Evolutionary conservation across 768 basidiomycete species (phyloP), one percentile per base, ranked within the genome.

Genomic region (Boletus rex-veris): DNA sequence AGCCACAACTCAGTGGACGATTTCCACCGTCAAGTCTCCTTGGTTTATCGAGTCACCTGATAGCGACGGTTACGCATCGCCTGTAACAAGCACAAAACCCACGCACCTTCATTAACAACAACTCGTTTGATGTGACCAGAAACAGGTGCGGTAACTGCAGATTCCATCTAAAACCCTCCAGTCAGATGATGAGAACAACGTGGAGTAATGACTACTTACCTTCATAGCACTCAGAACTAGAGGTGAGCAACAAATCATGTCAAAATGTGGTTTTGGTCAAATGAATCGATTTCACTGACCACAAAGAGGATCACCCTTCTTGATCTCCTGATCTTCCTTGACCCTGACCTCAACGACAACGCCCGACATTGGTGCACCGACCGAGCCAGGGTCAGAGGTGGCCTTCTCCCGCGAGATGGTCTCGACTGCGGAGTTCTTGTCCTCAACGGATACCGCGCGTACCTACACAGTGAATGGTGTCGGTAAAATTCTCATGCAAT

Each of bases 331-430:
- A 21, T 94, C 94, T 72, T 98, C 97, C 75, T 97, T 96, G 55
- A 98, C 95, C 65, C 96, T 81, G 45, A 99, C 94, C 71, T 99
- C 97, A 16, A 99, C 90, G 50, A 98, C 94, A 46, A 98, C 96
- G 71, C 95, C 97, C 53, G 92, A 92, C 93, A 97, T 96, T 4
- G 94, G 92, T 46, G 93, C 92, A 50, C 95, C 97, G 58, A 98
- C 88, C n/a, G 91, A 94, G 60, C 97, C 96, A 55, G 96, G 95
- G 69, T 95, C 95, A 59, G 77, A 77, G 11, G 91, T 88, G 11
- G 97, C 92, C 80, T 87, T 95, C 81, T 99, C 97, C 69, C 97
- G 83, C 59, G 90, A 87, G 53, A 97, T 80, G 42, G 90, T 92
- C 70, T 98, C 94, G 54, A 98, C 92, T 7, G 97, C 97, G 31